phyloP scores from a whole-genome alignment of 1,284 basidiomycete genomes.

The Inonotus obliquus region DNA sequence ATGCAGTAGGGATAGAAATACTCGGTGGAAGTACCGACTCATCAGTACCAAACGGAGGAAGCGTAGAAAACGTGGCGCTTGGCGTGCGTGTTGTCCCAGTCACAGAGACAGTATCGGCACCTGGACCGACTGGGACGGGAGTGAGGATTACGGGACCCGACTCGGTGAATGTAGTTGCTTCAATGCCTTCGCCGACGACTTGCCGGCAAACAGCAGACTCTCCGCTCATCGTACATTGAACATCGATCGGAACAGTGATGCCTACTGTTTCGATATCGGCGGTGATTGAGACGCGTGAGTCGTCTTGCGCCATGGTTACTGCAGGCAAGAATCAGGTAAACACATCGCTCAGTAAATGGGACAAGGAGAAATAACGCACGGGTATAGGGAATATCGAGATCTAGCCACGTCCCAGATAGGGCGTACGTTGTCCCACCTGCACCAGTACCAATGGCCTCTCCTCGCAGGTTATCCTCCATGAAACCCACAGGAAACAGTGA shows the following conservation, averaged over 20 bases:
- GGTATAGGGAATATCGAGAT: constrained; percentile 5
- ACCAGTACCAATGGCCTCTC: constrained; percentile 5
- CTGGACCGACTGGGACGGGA: neutral
- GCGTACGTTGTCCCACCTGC: constrained; percentile 13
- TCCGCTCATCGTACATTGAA: constrained; percentile 3
- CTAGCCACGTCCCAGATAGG: constrained; percentile 6
- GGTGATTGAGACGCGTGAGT: constrained; percentile 13
- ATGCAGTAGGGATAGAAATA: neutral
- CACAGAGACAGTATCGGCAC: neutral
- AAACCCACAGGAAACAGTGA: constrained; percentile 11
- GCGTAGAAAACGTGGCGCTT: constrained; percentile 1
- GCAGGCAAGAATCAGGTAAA: neutral
- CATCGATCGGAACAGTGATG: constrained; percentile 5
- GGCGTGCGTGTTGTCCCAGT: neutral
- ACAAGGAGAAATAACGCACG: neutral
- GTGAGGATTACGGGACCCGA: constrained; percentile 1
- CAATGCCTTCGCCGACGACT: neutral
- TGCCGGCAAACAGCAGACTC: constrained; percentile 11
- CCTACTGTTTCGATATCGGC: constrained; percentile 9
- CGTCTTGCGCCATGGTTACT: constrained; percentile 17
- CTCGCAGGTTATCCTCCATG: constrained; percentile 7
- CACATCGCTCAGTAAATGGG: neutral
- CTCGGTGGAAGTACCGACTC: neutral
- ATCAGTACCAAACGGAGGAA: neutral
- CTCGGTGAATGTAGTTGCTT: constrained; percentile 8